Percentiles rank a stretch among this genome's conserved stretches.
These are phyloP conservation scores for Gremmenia infestans DNA, from an alignment of 2,329 filamentous ascomycete genomes.

Conservation along the genomic window DNA sequence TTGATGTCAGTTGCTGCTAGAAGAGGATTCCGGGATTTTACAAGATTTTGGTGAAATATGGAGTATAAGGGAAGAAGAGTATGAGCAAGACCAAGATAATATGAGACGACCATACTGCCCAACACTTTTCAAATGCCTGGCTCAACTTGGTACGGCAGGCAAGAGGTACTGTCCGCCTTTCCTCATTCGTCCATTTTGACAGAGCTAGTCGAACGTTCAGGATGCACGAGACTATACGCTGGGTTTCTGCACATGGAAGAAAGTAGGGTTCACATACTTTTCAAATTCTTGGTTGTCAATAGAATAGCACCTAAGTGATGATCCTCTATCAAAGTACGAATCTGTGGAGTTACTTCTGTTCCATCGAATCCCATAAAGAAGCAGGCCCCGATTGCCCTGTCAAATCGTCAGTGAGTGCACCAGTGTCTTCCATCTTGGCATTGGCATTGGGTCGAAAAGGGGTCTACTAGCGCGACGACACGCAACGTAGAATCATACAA, in stretches of 20 bases:
- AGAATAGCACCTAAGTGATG: constrained; percentile 86
- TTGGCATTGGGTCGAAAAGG: background rate
- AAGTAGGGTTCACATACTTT: constrained; percentile 50
- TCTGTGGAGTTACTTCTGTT: constrained; percentile 76
- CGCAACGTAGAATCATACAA: background rate
- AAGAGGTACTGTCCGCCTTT: too few species aligned
- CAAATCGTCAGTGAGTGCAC: background rate
- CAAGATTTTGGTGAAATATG: background rate
- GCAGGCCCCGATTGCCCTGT: constrained; percentile 13
- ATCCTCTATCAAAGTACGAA: constrained; percentile 72
- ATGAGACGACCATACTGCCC: too few species aligned
- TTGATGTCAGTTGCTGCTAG: constrained; percentile 14
- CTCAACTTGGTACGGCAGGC: too few species aligned
- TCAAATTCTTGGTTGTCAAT: constrained; percentile 78
- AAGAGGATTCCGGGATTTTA: background rate
- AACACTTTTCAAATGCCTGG: too few species aligned
- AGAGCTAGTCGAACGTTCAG: too few species aligned
- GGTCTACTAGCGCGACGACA: background rate
- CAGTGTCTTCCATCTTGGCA: background rate
- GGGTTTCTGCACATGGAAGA: background rate
- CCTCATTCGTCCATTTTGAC: too few species aligned
- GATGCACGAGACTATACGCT: background rate
- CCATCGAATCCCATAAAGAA: constrained; percentile 65
- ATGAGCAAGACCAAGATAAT: background rate
- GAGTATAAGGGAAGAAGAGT: background rate